Evolutionary conservation across 2,329 filamentous ascomycete species (phyloP).

Genomic region (Taxawa tesnikishii): DNA sequence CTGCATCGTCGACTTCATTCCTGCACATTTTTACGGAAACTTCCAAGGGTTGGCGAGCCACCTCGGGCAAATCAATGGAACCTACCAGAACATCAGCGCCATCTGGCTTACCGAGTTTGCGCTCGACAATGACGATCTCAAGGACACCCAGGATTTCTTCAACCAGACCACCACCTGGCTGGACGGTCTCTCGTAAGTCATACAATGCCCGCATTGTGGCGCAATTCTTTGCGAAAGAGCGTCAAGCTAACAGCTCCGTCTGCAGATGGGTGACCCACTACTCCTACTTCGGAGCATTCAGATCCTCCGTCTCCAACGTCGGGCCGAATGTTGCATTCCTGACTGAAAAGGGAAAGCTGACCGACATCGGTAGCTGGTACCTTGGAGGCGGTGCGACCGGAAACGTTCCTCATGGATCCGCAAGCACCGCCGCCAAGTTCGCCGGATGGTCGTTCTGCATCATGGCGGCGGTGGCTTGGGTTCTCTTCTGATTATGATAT

Average conservation of each 20-base stretch:
- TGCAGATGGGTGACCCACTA: conserved; percentile 50
- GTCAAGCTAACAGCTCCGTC: neutral
- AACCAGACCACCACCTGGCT: conserved; percentile 55
- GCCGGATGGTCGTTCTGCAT: too few relatives aligned
- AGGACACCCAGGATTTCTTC: conserved; percentile 51
- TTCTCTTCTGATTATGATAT: too few relatives aligned
- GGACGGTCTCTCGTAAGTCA: conserved; percentile 44
- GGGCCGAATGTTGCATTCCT: conserved; percentile 63
- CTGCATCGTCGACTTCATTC: conserved; percentile 37
- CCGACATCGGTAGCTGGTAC: conserved; percentile 68
- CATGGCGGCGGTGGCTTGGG: too few relatives aligned
- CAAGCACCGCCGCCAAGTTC: conserved; percentile 11
- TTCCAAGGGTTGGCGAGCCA: conserved; percentile 57
- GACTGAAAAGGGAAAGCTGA: conserved; percentile 53
- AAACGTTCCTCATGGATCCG: conserved; percentile 21
- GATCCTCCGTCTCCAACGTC: conserved; percentile 53
- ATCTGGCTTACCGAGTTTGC: conserved; percentile 77
- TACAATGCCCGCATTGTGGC: conserved; percentile 2
- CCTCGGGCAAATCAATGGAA: conserved; percentile 46
- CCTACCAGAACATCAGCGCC: conserved; percentile 32
- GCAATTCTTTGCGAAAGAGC: conserved; percentile 2
- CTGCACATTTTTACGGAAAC: conserved; percentile 47
- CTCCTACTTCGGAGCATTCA: conserved; percentile 65
- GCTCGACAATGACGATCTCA: conserved; percentile 41
- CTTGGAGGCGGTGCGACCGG: conserved; percentile 40